Evolutionary conservation across 2,329 filamentous ascomycete species (phyloP), one percentile per base, ranked within the genome.

Genomic region (Aspergillus arachidicola): DNA sequence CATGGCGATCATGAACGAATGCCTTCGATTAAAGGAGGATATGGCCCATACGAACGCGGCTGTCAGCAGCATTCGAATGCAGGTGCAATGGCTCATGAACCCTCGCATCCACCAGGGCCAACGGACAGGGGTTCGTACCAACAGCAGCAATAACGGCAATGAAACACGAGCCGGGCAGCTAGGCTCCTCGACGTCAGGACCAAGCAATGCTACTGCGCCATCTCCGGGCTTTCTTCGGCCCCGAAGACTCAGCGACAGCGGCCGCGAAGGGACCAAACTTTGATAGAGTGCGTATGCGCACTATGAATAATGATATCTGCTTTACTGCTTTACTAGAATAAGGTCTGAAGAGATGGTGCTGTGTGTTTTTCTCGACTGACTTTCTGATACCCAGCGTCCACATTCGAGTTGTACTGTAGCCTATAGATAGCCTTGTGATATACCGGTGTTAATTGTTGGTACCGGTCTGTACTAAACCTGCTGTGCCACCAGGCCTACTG

Each of bases 1-100:
- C 73, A 87, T 89, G 85, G 83, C 86, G 63, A 83, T 87, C 46
- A 82, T 89, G 77, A 89, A 88, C 68, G 87, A 89, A 72, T 86
- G 83, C 54, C 79, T 88, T 36, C 84, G 86, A 4, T 81, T 85
- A 57, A 86, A 87, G 64, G 87, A 89, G 67, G 86, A 89, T 63
- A 84, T 89, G 77, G 81, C 86, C 12, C 86, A 87, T 69, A 83
- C 85, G 9, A 87, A 85, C 64, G 86, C 86, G 3, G 86, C 85
- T 45, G 81, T 89, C 51, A 85, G 83, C 67, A 83, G 81, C 19
- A 81, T 88, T 65, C 82, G 85, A 59, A 83, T 87, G 78, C 87
- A 89, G 69, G 79, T 89, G 26, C 86, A 88, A 58, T 89, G 87
- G 87, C 80, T 89, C 14, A 84, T 87, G 70, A 86, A 85, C 64